These are phyloP conservation scores for Closterium sp. DNA, from an alignment of 139 green algal genomes.

Conservation along the genomic window DNA sequence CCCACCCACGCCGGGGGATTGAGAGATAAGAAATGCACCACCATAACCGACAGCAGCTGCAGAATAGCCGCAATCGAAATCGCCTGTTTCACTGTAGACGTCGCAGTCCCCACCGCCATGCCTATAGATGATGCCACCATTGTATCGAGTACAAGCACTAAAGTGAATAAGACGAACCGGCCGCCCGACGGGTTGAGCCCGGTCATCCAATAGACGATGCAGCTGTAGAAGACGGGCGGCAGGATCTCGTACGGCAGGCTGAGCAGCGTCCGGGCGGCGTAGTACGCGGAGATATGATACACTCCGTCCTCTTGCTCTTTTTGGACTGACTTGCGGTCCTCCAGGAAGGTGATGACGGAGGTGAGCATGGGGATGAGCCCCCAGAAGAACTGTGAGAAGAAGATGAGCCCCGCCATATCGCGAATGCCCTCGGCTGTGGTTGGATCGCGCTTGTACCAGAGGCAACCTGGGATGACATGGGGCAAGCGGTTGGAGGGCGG, in stretches of 20 bases:
- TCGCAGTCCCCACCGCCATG: constrained; percentile 7
- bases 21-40: constrained; percentile 14
- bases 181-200: constrained; percentile 25
- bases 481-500: no score
- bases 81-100: background rate
- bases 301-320: constrained; percentile 33
- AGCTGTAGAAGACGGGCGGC: constrained; percentile 15
- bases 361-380: constrained; percentile 32
- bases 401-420: constrained; percentile 21
- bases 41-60: constrained; percentile 17
- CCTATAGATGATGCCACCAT: constrained; percentile 35
- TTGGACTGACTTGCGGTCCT: constrained; percentile 4
- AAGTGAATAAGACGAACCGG: constrained; percentile 21
- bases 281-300: constrained; percentile 37
- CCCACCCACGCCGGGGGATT: constrained; percentile 15
- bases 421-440: constrained; percentile 1
- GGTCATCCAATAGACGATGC: constrained; percentile 38
- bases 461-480: constrained; percentile 10
- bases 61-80: constrained; percentile 11
- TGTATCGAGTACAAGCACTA: constrained; percentile 13
- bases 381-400: constrained; percentile 32
- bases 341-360: constrained; percentile 19
- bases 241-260: constrained; percentile 33
- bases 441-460: constrained; percentile 20
- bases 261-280: constrained; percentile 7